Conservation (phyloP, 805 yeast genomes). For the Saccharomycopsis vini region DNA sequence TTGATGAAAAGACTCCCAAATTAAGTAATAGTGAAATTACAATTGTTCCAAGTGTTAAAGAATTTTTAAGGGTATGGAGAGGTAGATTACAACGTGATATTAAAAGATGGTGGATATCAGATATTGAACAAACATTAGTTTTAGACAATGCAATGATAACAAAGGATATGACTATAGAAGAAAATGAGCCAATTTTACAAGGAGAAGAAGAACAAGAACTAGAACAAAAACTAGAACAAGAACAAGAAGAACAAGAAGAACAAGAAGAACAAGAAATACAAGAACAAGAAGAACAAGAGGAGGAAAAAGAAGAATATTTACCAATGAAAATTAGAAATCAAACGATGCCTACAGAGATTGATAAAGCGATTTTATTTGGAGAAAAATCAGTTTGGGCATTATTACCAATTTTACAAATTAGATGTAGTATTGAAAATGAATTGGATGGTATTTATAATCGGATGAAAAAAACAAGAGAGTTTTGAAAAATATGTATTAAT, state of each 20-base stretch:
- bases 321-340: too few species aligned
- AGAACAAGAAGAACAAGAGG: too few species aligned
- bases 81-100: neutral
- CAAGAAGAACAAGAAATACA: too few species aligned
- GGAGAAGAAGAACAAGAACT: too few species aligned
- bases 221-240: too few species aligned
- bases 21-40: constrained; percentile 73
- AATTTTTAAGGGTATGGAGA: constrained; percentile 30
- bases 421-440: constrained; percentile 85
- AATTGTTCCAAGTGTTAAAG: constrained; percentile 77
- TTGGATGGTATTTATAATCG: constrained; percentile 59
- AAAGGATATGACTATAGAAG: too few species aligned
- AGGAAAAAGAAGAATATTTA: too few species aligned
- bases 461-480: constrained; percentile 1
- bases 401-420: constrained; percentile 70
- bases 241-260: too few species aligned
- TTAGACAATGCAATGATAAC: constrained; percentile 65
- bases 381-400: constrained; percentile 92
- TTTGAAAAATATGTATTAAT: neutral
- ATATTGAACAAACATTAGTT: too few species aligned
- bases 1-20: constrained; percentile 81
- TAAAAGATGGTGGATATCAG: too few species aligned
- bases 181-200: too few species aligned
- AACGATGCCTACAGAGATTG: constrained; percentile 43
- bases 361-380: constrained; percentile 86